Evolutionary conservation across 2,329 filamentous ascomycete species (phyloP).

Genomic region (Metarhizium rileyi): DNA sequence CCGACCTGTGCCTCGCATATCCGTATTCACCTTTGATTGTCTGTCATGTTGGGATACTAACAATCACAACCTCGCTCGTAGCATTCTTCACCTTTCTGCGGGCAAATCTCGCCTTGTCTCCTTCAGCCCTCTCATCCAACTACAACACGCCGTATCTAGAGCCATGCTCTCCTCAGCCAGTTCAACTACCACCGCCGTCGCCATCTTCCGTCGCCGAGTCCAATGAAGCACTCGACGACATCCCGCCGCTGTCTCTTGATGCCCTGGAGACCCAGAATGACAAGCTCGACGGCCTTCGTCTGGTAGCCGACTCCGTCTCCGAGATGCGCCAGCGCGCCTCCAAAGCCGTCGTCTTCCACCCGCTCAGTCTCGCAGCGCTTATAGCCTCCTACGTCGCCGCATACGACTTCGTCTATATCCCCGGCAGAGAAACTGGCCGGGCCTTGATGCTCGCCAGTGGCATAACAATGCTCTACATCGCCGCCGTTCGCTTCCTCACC

Average conservation of each 20-base stretch:
- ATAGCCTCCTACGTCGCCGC: constrained; percentile 31
- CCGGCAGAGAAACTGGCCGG: constrained; percentile 39
- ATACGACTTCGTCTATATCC: constrained; percentile 37
- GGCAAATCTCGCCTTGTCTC: constrained; percentile 64
- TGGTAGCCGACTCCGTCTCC: constrained; percentile 73
- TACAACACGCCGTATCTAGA: constrained; percentile 55
- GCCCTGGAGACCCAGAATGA: constrained; percentile 45
- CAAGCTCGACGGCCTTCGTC: constrained; percentile 56
- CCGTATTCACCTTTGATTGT: too few species aligned
- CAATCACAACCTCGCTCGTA: constrained; percentile 31
- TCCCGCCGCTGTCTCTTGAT: constrained; percentile 56
- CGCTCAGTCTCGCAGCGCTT: constrained; percentile 41
- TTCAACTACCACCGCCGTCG: constrained; percentile 30
- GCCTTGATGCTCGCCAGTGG: constrained; percentile 49
- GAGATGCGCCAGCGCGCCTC: constrained; percentile 68
- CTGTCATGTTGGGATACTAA: too few species aligned
- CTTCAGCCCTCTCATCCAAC: constrained; percentile 51
- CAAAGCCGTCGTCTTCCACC: constrained; percentile 53
- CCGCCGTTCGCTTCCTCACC: constrained; percentile 50
- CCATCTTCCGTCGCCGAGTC: constrained; percentile 45
- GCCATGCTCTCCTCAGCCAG: constrained; percentile 30
- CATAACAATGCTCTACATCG: constrained; percentile 52
- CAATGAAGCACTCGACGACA: constrained; percentile 35
- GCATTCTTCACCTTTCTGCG: constrained; percentile 77
- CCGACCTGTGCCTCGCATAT: too few species aligned